A percentile compares a stretch with the other conserved stretches of the same genome.
Evolutionary conservation across 2,329 filamentous ascomycete species (phyloP).

Genomic region (Magnaporthiopsis incrustans): DNA sequence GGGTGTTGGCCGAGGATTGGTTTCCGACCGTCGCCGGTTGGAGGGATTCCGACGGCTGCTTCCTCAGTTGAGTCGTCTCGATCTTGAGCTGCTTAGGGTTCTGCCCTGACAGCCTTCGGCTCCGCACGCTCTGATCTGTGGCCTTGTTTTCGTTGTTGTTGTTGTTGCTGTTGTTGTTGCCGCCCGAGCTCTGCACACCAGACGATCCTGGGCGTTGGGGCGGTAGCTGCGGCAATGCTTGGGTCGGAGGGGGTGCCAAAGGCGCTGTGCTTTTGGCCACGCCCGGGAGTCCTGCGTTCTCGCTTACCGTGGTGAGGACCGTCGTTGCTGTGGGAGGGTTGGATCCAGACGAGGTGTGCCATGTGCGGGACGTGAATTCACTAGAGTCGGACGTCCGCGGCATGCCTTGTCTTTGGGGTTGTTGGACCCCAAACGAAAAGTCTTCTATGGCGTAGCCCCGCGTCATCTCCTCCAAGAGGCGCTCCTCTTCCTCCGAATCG

Average conservation of each 20-base stretch:
- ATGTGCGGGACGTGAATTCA: conserved; percentile 66
- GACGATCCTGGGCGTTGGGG: conserved; percentile 25
- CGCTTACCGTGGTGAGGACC: conserved; percentile 64
- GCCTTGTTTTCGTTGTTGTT: conserved; percentile 1
- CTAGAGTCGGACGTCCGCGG: conserved; percentile 79
- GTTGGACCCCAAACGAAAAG: conserved; percentile 65
- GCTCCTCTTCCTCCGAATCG: conserved; percentile 65
- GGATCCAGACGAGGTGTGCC: conserved; percentile 71
- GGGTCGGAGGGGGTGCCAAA: conserved; percentile 40
- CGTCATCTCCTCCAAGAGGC: conserved; percentile 80
- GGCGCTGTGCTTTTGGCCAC: conserved; percentile 19
- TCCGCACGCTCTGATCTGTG: conserved; percentile 50
- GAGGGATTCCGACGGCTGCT: conserved; percentile 14
- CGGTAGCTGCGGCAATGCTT: conserved; percentile 37
- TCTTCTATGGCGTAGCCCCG: conserved; percentile 75
- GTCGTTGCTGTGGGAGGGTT: conserved; percentile 63
- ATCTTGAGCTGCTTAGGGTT: conserved; percentile 82
- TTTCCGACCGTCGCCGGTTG: conserved; percentile 6
- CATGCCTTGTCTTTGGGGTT: conserved; percentile 56
- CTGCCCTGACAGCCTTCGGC: conserved; percentile 70
- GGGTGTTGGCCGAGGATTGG: conserved; percentile 5
- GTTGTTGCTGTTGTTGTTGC: conserved; percentile 6
- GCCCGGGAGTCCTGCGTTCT: conserved; percentile 33
- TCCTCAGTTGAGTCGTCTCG: conserved; percentile 52
- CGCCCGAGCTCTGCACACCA: conserved; percentile 16